Evolutionary conservation across 2,329 filamentous ascomycete genomes (phyloP).

Genomic region (Trichothecium roseum): DNA sequence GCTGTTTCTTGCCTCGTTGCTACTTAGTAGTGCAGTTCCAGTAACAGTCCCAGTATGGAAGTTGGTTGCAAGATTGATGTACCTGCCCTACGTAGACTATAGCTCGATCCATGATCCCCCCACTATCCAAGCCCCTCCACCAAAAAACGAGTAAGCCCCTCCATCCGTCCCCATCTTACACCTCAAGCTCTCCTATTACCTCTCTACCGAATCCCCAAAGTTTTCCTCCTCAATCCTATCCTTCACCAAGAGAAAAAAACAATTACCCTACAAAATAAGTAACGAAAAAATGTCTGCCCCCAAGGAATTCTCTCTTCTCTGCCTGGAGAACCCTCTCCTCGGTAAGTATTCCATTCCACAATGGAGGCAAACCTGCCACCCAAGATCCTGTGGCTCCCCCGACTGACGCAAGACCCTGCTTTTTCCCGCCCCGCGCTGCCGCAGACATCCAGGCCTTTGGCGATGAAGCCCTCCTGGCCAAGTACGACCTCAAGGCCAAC

Average conservation of each 20-base stretch:
- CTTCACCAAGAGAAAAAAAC: slow-evolving; percentile 3
- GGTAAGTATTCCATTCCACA: slow-evolving; percentile 40
- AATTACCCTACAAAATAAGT: slow-evolving; percentile 10
- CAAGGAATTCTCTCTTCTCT: slow-evolving; percentile 82
- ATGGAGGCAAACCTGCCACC: slow-evolving; percentile 2
- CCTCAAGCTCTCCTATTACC: not conserved
- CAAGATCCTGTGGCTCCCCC: not conserved
- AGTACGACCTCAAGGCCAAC: slow-evolving; percentile 91
- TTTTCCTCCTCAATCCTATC: not conserved
- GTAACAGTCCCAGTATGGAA: no score
- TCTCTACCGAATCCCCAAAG: not conserved
- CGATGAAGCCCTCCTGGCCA: slow-evolving; percentile 73
- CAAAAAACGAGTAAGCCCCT: slow-evolving; percentile 10
- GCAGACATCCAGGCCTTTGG: slow-evolving; percentile 84
- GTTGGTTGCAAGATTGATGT: no score
- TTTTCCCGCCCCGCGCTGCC: not conserved
- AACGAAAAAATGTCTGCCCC: slow-evolving; percentile 51
- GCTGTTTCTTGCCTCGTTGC: no score
- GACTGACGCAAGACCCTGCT: not conserved
- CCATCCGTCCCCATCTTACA: slow-evolving; percentile 14
- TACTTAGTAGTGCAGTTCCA: no score
- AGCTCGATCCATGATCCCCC: not conserved
- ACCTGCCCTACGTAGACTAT: no score
- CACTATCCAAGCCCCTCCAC: slow-evolving; percentile 1
- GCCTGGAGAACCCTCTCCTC: slow-evolving; percentile 94